Conservation (phyloP, 192 early-diverging fungal genomes). For the Mortierella antarctica region DNA sequence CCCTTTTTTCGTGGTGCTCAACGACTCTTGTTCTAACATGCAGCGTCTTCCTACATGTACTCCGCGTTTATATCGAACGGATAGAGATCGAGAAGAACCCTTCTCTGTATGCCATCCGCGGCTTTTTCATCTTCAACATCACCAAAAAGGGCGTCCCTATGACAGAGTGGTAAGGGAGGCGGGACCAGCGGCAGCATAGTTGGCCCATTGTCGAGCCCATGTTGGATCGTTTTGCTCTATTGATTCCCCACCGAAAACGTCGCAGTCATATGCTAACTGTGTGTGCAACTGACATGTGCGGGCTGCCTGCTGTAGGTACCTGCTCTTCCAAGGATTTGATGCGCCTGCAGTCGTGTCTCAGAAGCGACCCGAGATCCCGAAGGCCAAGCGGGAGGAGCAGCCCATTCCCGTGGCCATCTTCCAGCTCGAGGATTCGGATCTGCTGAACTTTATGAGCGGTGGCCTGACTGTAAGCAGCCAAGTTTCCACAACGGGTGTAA, state of each 20-base stretch:
- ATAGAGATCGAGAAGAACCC: conserved; percentile 48
- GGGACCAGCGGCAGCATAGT: no score
- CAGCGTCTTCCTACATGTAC: no score
- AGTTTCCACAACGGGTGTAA: not conserved
- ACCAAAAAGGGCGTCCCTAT: conserved; percentile 40
- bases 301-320: conserved; percentile 16
- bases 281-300: conserved; percentile 20
- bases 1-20: not conserved
- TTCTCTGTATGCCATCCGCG: conserved; percentile 41
- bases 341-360: conserved; percentile 41
- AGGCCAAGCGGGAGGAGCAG: conserved; percentile 45
- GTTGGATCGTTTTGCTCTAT: not conserved
- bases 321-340: conserved; percentile 45
- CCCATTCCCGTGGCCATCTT: conserved; percentile 50
- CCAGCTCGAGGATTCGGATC: conserved; percentile 46
- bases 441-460: conserved; percentile 54
- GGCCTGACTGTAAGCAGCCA: conserved; percentile 36
- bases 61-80: not conserved
- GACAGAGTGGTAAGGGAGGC: conserved; percentile 38
- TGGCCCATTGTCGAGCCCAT: no score
- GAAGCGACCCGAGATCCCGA: conserved; percentile 46
- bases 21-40: not conserved
- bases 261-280: not conserved
- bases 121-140: conserved; percentile 48
- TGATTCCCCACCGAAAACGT: no score